phyloP scores from a whole-genome alignment of 2,329 filamentous ascomycete species.

The Diaporthe ampelina region DNA sequence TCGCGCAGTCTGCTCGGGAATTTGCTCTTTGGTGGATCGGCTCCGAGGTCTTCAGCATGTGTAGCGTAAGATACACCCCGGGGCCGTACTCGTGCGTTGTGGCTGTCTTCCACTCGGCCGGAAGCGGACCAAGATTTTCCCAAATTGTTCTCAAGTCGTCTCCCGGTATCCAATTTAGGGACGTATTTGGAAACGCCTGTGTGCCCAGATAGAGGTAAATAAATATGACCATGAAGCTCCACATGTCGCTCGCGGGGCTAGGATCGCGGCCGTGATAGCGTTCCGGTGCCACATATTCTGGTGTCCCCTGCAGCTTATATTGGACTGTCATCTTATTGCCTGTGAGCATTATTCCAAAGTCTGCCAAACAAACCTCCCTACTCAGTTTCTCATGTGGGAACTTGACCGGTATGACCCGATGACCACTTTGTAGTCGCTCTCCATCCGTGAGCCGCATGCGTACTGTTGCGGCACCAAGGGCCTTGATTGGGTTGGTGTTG shows the following conservation, averaged over 20 bases:
- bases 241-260: too few relatives aligned
- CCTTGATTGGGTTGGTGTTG: too few relatives aligned
- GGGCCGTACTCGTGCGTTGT: not conserved
- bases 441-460: not conserved
- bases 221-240: not conserved
- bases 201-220: not conserved
- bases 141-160: not conserved
- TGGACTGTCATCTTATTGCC: not conserved
- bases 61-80: not conserved
- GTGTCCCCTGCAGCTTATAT: not conserved
- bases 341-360: not conserved
- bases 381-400: not conserved
- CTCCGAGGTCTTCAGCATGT: not conserved
- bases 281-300: not conserved
- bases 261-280: not conserved
- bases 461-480: not conserved
- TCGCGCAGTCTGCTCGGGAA: not conserved
- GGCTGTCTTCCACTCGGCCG: not conserved
- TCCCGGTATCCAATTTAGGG: too few relatives aligned
- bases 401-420: not conserved
- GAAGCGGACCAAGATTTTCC: not conserved
- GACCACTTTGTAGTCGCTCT: not conserved
- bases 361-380: not conserved
- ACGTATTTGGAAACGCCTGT: not conserved
- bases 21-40: not conserved